A percentile compares a stretch with the other conserved stretches of the same genome.
Evolutionary conservation across 768 basidiomycete genomes (phyloP).

Genomic region (Gloeopeniophorella convolvens): DNA sequence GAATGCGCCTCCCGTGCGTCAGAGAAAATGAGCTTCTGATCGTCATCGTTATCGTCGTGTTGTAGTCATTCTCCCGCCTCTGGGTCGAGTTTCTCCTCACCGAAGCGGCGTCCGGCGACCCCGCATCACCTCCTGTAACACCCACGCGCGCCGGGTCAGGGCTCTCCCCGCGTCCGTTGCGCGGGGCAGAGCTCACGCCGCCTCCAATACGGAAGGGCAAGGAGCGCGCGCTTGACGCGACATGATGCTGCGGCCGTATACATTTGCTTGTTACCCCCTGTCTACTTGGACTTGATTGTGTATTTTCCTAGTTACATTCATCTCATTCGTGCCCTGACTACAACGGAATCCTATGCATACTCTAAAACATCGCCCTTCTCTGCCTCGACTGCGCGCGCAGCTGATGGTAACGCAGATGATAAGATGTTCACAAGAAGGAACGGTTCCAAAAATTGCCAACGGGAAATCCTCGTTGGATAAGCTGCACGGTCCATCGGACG

Average conservation of each 20-base stretch:
- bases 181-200: conserved; percentile 35
- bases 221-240: conserved; percentile 31
- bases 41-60: neutral
- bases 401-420: too few species aligned
- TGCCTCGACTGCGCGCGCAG: too few species aligned
- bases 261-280: neutral
- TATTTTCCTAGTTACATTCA: conserved; percentile 1
- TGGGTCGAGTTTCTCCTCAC: conserved; percentile 98
- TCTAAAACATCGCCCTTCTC: too few species aligned
- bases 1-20: neutral
- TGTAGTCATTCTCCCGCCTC: conserved; percentile 89
- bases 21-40: neutral
- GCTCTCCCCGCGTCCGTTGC: conserved; percentile 27
- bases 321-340: too few species aligned
- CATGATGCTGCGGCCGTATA: neutral
- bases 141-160: conserved; percentile 10
- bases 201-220: conserved; percentile 43
- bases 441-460: too few species aligned
- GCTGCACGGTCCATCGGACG: too few species aligned
- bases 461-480: too few species aligned
- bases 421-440: too few species aligned
- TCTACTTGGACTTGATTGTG: conserved; percentile 8
- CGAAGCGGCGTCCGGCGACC: conserved; percentile 58
- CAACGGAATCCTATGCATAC: neutral
- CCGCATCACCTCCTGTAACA: conserved; percentile 11